A percentile compares a stretch with the other conserved stretches of the same genome.
These are phyloP conservation scores for Nyssa sinensis DNA, from an alignment of 148 eudicot genomes.

Conservation along the genomic window DNA sequence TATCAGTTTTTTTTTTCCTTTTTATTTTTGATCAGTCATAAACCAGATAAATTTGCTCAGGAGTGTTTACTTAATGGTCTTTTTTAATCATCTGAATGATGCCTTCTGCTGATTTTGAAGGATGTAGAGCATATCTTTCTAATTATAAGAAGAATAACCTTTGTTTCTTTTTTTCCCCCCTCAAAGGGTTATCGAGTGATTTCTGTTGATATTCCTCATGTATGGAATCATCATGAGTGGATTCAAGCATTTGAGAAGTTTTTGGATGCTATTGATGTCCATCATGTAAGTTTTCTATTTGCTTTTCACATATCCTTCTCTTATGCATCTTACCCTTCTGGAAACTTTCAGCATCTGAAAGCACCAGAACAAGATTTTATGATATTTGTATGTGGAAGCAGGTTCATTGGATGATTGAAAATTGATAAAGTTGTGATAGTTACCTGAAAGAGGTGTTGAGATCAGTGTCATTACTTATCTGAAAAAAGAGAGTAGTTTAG, in stretches of 20 bases:
- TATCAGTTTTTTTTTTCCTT: too few species aligned
- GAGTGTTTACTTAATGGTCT: too few species aligned
- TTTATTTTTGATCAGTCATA: too few species aligned
- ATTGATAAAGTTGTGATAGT: not conserved
- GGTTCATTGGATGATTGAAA: not conserved
- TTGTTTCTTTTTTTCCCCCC: slow-evolving; percentile 27
- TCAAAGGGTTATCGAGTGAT: slow-evolving; percentile 86
- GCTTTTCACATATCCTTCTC: not conserved
- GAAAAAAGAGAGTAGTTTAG: too few species aligned
- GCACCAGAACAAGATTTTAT: not conserved
- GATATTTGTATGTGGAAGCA: not conserved
- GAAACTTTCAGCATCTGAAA: not conserved
- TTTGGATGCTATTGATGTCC: slow-evolving; percentile 88
- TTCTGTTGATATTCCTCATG: slow-evolving; percentile 93
- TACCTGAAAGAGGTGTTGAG: not conserved
- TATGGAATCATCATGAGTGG: slow-evolving; percentile 95
- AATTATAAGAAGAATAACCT: too few species aligned
- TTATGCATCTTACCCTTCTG: not conserved
- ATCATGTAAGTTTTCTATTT: slow-evolving; percentile 70
- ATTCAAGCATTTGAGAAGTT: slow-evolving; percentile 95
- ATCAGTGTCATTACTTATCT: too few species aligned
- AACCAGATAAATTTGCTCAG: too few species aligned
- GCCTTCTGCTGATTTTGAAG: not conserved
- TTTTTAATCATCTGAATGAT: not conserved
- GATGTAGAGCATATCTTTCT: too few species aligned